A percentile compares a stretch with the other conserved stretches of the same genome.
Evolutionary conservation across 2,329 filamentous ascomycete genomes (phyloP).

Genomic region (Colletotrichum viniferum): DNA sequence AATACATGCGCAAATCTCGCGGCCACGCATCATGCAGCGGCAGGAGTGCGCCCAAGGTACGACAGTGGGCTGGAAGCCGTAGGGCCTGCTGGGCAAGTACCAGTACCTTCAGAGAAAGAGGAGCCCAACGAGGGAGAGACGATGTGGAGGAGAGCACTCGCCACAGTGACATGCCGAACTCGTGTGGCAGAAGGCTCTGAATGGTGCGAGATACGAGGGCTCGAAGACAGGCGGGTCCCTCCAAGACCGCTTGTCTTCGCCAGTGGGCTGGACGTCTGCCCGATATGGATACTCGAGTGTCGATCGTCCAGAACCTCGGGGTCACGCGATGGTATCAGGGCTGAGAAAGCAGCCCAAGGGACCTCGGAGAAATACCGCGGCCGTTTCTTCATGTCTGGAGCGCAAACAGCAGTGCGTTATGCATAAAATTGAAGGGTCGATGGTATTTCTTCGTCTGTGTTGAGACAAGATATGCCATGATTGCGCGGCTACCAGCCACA

Average conservation of each 20-base stretch:
- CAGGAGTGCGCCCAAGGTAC: neutral
- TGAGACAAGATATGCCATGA: neutral
- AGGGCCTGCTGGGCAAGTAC: conserved; percentile 7
- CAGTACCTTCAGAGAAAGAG: neutral
- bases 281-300: conserved; percentile 2
- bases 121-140: neutral
- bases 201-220: conserved; percentile 11
- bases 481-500: conserved; percentile 17
- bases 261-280: neutral
- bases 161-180: neutral
- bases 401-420: neutral
- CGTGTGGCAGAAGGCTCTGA: neutral
- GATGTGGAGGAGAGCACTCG: neutral
- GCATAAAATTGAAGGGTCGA: neutral
- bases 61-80: conserved; percentile 4
- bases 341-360: neutral
- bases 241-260: neutral
- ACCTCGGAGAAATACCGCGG: neutral
- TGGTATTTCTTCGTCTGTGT: neutral
- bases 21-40: conserved; percentile 14
- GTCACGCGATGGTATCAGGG: neutral
- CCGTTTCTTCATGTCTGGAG: neutral
- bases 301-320: neutral
- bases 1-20: neutral
- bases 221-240: neutral